Evolutionary conservation across 441 rosid genomes (phyloP).

Genomic region (Syzygium syzygioides): DNA sequence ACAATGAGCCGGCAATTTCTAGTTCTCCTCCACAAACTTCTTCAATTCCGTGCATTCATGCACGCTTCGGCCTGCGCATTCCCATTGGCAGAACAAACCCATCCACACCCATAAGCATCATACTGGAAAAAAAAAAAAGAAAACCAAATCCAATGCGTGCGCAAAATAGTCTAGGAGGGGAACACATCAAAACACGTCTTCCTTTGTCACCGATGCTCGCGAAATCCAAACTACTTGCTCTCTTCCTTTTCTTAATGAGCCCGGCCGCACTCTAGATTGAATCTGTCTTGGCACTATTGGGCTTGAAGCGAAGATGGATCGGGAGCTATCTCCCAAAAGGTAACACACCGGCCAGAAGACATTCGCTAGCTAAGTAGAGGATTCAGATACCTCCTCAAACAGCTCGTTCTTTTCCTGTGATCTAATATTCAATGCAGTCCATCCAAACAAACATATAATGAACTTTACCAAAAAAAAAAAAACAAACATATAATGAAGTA

Average conservation of each 20-base stretch:
- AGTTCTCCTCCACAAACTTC: constrained; percentile 87
- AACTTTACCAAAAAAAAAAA: no score
- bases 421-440: background rate
- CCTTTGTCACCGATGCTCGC: no score
- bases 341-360: background rate
- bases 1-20: constrained; percentile 65
- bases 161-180: background rate
- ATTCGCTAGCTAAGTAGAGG: background rate
- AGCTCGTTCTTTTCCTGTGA: background rate
- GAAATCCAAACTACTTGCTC: no score
- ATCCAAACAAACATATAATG: no score
- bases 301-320: background rate
- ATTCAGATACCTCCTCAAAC: background rate
- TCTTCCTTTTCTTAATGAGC: no score
- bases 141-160: background rate
- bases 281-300: background rate
- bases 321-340: background rate
- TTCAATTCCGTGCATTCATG: constrained; percentile 65
- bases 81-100: background rate
- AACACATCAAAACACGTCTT: background rate
- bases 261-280: no score
- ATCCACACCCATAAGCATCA: background rate
- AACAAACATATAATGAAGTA: no score
- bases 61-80: constrained; percentile 54
- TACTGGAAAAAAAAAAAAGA: background rate